Evolutionary conservation across 768 basidiomycete species (phyloP), one percentile per base, ranked within the genome.

Genomic region (Cyclocybe cylindracea): DNA sequence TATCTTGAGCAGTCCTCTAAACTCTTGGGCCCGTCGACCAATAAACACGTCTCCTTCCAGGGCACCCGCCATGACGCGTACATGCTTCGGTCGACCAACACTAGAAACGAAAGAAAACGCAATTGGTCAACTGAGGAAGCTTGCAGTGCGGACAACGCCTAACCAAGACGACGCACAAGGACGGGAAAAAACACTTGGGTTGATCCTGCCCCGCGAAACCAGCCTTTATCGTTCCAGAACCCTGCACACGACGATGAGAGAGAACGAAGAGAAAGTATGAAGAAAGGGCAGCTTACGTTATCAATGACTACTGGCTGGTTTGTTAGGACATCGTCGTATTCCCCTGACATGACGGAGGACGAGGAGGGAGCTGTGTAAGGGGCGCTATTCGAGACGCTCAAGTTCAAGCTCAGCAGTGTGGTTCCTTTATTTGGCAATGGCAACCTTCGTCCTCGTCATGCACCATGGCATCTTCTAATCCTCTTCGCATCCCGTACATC

Each of bases 291-390:
- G 57, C 24, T 24, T 24, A 96, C 95, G 75, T 98, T 98, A 79
- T 98, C 96, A 64, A 98, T 97, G 58, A 98, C 96, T 52, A 98
- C 94, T 5, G 96, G 96, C 72, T 98, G 96, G 76, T 98, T 98
- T 52, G 95, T 96, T 68, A 97, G 83, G 60, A 94, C 91, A 68
- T 94, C 91, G 69, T 94, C 91, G 71, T 85, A 93, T 75, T 93
- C 91, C 48, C 86, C 81, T 56, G 87, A 86, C 91, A 93, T 94
- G 53, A 59, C 59, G 45, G 50, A 32, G 39, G n/a, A 32, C 43
- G 35, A 33, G 52, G 54, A 41, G 33, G 43, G 34, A 47, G 44
- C 53, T 43, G 41, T 46, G 44, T 42, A 51, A 48, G 50, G 55
- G 38, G 40, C 41, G 42, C 34, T 43, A 48, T 19, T 44, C 44